Evolutionary conservation across 1,284 basidiomycete genomes (phyloP).

Genomic region (Ustilago shanxiensis): DNA sequence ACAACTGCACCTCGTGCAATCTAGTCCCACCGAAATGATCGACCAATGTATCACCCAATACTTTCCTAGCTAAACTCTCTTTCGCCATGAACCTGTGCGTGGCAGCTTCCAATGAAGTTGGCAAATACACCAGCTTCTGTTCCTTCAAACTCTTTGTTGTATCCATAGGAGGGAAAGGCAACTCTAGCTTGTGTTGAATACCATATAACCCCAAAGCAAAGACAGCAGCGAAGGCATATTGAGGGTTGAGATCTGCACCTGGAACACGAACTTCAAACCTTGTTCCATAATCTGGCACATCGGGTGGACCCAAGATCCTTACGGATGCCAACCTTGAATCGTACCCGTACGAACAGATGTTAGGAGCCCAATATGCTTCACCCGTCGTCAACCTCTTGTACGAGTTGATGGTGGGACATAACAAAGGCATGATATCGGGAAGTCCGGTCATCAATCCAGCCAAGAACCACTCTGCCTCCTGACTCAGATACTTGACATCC

Average conservation of each 20-base stretch:
- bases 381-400: conserved; percentile 97
- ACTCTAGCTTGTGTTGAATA: conserved; percentile 80
- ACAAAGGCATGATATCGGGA: conserved; percentile 77
- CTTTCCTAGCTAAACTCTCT: conserved; percentile 84
- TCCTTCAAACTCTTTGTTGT: conserved; percentile 30
- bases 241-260: conserved; percentile 94
- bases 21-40: conserved; percentile 93
- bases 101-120: conserved; percentile 81
- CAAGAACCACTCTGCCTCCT: conserved; percentile 89
- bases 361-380: conserved; percentile 93
- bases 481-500: conserved; percentile 86
- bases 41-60: conserved; percentile 89
- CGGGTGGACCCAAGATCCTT: conserved; percentile 89
- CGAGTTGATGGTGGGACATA: conserved; percentile 95
- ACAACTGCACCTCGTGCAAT: conserved; percentile 85
- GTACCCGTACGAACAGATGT: conserved; percentile 89
- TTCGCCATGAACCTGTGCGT: conserved; percentile 82
- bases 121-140: conserved; percentile 72
- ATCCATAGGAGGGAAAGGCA: conserved; percentile 80
- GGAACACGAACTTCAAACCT: conserved; percentile 92
- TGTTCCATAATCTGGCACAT: conserved; percentile 82
- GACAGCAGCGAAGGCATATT: conserved; percentile 86
- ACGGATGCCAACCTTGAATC: conserved; percentile 92
- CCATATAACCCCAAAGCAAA: conserved; percentile 88
- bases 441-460: conserved; percentile 90